A percentile compares a stretch with the other conserved stretches of the same genome.
phyloP scores from a whole-genome alignment of 2,329 filamentous ascomycete species.

The Aspergillus arachidicola region DNA sequence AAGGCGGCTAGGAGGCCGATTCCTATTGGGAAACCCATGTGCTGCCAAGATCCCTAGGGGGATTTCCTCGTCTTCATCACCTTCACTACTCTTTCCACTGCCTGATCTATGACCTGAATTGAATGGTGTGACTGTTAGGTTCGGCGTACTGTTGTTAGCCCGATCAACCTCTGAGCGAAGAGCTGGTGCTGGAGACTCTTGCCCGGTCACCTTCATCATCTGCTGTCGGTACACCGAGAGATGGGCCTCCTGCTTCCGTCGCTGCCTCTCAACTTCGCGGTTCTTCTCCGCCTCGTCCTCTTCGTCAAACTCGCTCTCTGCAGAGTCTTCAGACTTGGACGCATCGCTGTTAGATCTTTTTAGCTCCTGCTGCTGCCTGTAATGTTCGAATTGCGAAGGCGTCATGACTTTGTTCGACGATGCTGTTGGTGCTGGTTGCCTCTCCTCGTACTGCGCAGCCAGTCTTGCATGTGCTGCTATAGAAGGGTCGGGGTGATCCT shows the following conservation, averaged over 20 bases:
- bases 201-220: constrained; percentile 95
- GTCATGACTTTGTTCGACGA: constrained; percentile 81
- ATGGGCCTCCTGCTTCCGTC: constrained; percentile 86
- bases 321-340: constrained; percentile 54
- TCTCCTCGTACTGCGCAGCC: constrained; percentile 49
- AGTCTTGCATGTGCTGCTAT: constrained; percentile 49
- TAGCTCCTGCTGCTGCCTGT: constrained; percentile 69
- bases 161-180: constrained; percentile 59
- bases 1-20: constrained; percentile 71
- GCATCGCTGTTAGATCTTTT: constrained; percentile 59
- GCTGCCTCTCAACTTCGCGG: constrained; percentile 71
- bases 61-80: constrained; percentile 84
- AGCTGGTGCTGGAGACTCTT: constrained; percentile 56
- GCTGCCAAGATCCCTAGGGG: constrained; percentile 84
- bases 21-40: constrained; percentile 82
- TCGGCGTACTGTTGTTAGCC: constrained; percentile 64
- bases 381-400: constrained; percentile 80
- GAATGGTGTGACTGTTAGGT: constrained; percentile 50
- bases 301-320: constrained; percentile 70
- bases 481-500: constrained; percentile 27
- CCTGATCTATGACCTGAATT: constrained; percentile 40
- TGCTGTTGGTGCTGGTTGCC: constrained; percentile 36
- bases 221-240: constrained; percentile 88
- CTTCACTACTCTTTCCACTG: constrained; percentile 47
- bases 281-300: constrained; percentile 79